Percentiles rank a stretch among this genome's conserved stretches.
phyloP scores from a whole-genome alignment of 1,284 basidiomycete genomes.

The Phellopilus nigrolimitatus region DNA sequence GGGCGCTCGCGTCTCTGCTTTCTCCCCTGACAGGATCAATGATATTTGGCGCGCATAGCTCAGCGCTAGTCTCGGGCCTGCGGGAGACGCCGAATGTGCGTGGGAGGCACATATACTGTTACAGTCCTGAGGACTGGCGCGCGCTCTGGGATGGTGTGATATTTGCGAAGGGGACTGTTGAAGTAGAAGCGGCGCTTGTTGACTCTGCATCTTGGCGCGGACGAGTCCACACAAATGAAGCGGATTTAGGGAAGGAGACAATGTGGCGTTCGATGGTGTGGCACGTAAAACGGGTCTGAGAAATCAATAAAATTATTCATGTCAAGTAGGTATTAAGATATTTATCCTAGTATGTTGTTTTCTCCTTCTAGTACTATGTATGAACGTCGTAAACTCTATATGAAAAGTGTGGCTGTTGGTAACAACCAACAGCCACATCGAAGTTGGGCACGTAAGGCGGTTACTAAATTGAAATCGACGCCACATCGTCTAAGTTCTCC shows the following conservation, averaged over 20 bases:
- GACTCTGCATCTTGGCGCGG: neutral
- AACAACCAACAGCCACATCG: no score
- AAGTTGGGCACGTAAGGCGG: no score
- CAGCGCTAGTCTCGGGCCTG: constrained; percentile 26
- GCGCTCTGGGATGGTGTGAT: constrained; percentile 40
- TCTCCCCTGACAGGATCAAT: constrained; percentile 33
- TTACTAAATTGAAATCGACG: no score
- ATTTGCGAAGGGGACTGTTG: constrained; percentile 35
- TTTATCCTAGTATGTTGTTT: neutral
- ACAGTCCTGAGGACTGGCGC: constrained; percentile 37
- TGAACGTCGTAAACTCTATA: no score
- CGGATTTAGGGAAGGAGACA: neutral
- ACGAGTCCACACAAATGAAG: no score
- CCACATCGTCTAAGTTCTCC: no score
- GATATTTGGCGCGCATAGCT: constrained; percentile 33
- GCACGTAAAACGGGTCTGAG: constrained; percentile 1
- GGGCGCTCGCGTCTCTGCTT: constrained; percentile 31
- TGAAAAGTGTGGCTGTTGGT: no score
- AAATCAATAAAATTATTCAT: neutral
- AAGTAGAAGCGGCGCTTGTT: constrained; percentile 28
- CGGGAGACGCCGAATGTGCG: constrained; percentile 6
- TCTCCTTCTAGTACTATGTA: no score
- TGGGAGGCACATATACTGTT: constrained; percentile 26
- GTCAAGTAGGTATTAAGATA: no score
- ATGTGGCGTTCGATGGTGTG: constrained; percentile 2